Evolutionary conservation across 257 asterid genomes (phyloP).

Genomic region (Nicotiana benthamiana): DNA sequence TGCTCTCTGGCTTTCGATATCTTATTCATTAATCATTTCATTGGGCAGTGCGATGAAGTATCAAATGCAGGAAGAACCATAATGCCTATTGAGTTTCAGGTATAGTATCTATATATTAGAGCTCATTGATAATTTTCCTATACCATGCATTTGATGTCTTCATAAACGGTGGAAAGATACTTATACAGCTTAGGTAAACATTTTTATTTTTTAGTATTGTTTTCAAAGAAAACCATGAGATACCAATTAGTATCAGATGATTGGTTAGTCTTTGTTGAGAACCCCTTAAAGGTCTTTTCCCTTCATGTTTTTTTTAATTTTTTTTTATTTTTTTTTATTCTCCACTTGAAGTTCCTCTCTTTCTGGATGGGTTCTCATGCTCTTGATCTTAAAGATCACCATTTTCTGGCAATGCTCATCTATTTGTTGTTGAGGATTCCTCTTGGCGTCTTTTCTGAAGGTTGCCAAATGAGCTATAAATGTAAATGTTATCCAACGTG

Average conservation of each 20-base stretch:
- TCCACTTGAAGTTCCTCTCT: not conserved
- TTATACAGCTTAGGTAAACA: not conserved
- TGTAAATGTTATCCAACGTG: not conserved
- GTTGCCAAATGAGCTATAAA: not conserved
- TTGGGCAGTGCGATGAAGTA: constrained; percentile 57
- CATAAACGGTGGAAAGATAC: not conserved
- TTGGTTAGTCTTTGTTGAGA: not conserved
- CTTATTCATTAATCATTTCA: not conserved
- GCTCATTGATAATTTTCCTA: not conserved
- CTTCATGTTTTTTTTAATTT: not conserved
- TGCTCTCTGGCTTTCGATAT: constrained; percentile 4
- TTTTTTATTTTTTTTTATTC: not conserved
- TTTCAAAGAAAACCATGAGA: not conserved
- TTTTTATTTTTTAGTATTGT: not conserved
- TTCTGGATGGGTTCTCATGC: not conserved
- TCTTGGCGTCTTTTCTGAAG: not conserved
- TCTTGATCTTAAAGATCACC: not conserved
- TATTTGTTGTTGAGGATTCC: not conserved
- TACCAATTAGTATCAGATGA: not conserved
- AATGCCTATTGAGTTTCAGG: constrained; percentile 59
- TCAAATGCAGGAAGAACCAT: constrained; percentile 45
- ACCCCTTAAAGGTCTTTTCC: not conserved
- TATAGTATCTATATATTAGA: constrained; percentile 13
- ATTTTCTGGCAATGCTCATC: not conserved
- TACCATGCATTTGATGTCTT: not conserved